These are phyloP conservation scores for Phytophthora citrophthora DNA, from an alignment of 352 stramenopile species.

Conservation along the genomic window DNA sequence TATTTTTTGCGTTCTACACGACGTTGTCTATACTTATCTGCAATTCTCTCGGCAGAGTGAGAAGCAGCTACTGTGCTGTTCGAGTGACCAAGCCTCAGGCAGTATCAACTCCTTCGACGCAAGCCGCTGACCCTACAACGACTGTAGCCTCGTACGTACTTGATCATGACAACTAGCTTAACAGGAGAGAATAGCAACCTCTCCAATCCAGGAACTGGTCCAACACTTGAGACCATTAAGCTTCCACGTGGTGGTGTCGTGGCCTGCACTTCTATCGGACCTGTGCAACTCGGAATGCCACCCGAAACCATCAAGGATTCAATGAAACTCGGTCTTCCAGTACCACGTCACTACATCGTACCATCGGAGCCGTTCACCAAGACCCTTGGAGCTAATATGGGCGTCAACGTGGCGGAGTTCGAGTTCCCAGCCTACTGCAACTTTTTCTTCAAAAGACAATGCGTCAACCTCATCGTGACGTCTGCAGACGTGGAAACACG, in stretches of 20 bases:
- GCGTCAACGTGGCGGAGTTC: constrained; percentile 97
- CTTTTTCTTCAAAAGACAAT: constrained; percentile 94
- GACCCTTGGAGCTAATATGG: constrained; percentile 93
- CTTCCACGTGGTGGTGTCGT: constrained; percentile 80
- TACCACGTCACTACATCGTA: constrained; percentile 96
- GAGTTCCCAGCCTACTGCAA: constrained; percentile 98
- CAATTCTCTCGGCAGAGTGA: constrained; percentile 4
- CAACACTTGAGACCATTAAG: constrained; percentile 63
- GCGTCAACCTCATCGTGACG: constrained; percentile 87
- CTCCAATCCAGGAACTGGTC: constrained; percentile 6
- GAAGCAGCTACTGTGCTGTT: constrained; percentile 13
- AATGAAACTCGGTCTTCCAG: constrained; percentile 92
- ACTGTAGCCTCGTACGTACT: neutral
- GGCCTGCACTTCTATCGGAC: constrained; percentile 77
- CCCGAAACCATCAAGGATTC: constrained; percentile 98
- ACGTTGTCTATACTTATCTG: constrained; percentile 34
- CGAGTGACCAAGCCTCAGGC: constrained; percentile 7
- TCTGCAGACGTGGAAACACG: constrained; percentile 78
- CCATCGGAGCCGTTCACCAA: constrained; percentile 95
- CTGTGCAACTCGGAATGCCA: constrained; percentile 93
- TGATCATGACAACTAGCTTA: constrained; percentile 32
- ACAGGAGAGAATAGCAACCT: constrained; percentile 14
- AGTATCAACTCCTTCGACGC: constrained; percentile 1
- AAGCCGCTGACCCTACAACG: neutral
- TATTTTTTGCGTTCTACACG: constrained; percentile 26